Conservation (phyloP, 352 stramenopile genomes). For the Globisporangium perplexum region DNA sequence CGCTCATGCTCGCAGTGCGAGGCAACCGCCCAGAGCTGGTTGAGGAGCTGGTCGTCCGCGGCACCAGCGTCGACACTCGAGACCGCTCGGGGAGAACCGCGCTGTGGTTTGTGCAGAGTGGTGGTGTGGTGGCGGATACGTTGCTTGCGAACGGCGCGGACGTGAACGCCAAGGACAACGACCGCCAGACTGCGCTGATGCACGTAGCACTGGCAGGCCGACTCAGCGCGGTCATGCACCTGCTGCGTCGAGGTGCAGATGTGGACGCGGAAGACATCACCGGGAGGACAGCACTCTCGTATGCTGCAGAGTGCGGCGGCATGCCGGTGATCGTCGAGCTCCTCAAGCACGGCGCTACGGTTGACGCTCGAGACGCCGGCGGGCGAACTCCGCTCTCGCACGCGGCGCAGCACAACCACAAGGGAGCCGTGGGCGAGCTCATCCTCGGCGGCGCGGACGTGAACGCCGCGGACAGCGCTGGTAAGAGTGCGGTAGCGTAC, state of each 20-base stretch:
- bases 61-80: neutral
- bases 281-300: neutral
- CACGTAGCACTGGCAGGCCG: neutral
- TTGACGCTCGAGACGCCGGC: neutral
- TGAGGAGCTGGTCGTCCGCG: neutral
- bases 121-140: neutral
- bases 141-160: neutral
- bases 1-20: neutral
- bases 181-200: neutral
- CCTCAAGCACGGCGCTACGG: neutral
- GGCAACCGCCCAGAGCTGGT: neutral
- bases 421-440: neutral
- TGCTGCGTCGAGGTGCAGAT: neutral
- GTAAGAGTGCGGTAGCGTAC: neutral
- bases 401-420: neutral
- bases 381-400: neutral
- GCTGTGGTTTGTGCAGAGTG: neutral
- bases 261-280: neutral
- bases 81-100: neutral
- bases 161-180: neutral
- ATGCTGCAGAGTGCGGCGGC: neutral
- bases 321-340: neutral
- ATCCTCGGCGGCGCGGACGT: neutral
- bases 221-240: neutral
- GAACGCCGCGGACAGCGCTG: neutral